phyloP scores from a whole-genome alignment of 768 basidiomycete species.

The Zangia roseola region DNA sequence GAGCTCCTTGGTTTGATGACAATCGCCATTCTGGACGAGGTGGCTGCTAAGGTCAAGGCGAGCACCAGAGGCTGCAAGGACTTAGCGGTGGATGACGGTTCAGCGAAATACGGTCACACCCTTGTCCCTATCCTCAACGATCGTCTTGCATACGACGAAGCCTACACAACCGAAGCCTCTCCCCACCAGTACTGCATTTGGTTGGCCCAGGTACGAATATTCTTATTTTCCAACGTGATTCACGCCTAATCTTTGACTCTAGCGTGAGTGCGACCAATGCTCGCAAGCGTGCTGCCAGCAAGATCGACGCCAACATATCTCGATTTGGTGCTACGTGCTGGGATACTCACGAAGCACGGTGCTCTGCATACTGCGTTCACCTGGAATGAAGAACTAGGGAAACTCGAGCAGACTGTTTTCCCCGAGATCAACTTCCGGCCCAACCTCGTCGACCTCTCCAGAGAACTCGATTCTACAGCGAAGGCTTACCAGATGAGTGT shows the following conservation, averaged over 20 bases:
- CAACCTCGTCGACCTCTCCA: conserved; percentile 26
- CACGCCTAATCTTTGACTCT: background rate
- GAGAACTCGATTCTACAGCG: conserved; percentile 19
- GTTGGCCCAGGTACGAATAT: conserved; percentile 28
- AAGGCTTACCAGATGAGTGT: conserved; percentile 32
- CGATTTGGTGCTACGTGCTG: conserved; percentile 33
- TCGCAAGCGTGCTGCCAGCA: conserved; percentile 25
- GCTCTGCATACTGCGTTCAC: conserved; percentile 28
- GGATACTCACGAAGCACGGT: conserved; percentile 33
- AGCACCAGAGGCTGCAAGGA: conserved; percentile 6
- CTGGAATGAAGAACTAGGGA: conserved; percentile 30
- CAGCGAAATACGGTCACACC: conserved; percentile 28
- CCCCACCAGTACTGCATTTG: conserved; percentile 30
- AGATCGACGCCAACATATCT: conserved; percentile 29
- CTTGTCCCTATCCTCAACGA: conserved; percentile 31
- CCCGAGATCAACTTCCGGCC: conserved; percentile 26
- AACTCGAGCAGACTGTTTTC: conserved; percentile 30
- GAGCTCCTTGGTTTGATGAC: conserved; percentile 25
- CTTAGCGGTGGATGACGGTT: conserved; percentile 19
- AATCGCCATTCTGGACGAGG: conserved; percentile 23
- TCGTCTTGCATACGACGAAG: conserved; percentile 30
- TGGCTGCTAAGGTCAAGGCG: conserved; percentile 17
- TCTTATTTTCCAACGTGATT: background rate
- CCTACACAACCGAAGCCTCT: conserved; percentile 29
- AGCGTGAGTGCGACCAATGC: conserved; percentile 30